phyloP scores from a whole-genome alignment of 129 eudicot species.

The Helichrysum umbraculigerum region DNA sequence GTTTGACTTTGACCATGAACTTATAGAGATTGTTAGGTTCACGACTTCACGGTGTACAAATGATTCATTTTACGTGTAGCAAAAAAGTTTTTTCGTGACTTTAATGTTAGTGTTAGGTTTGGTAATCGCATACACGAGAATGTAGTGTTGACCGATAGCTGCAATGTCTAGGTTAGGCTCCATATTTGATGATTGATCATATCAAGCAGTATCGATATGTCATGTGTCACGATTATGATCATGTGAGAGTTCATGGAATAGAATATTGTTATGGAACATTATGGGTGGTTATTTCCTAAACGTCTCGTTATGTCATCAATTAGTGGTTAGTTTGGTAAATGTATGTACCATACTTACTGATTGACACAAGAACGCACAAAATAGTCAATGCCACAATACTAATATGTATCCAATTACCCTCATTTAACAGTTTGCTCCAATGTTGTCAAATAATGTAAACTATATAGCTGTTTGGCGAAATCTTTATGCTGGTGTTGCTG shows the following conservation, averaged over 20 bases:
- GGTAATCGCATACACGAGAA: not conserved
- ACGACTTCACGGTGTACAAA: not conserved
- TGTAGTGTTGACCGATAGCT: not conserved
- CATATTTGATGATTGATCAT: not conserved
- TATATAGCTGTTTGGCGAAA: not conserved
- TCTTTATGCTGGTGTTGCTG: not conserved
- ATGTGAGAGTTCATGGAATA: not conserved
- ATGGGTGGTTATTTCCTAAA: not conserved
- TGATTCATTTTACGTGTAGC: not conserved
- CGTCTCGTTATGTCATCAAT: not conserved
- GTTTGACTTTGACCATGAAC: conserved; percentile 5
- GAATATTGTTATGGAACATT: not conserved
- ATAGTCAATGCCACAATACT: not conserved
- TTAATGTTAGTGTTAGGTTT: conserved; percentile 27
- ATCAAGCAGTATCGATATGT: not conserved
- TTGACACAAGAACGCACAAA: not conserved
- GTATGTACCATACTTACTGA: not conserved
- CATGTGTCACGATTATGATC: not conserved
- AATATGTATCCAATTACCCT: not conserved
- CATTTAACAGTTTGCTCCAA: not conserved
- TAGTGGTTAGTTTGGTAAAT: not conserved
- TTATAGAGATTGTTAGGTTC: not conserved
- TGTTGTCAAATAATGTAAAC: not conserved
- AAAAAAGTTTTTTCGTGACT: conserved; percentile 6
- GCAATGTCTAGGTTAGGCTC: not conserved